Percentiles rank a stretch among this genome's conserved stretches.
These are phyloP conservation scores for Plectosphaerella sp. DNA, from an alignment of 2,329 filamentous ascomycete species.

Conservation along the genomic window DNA sequence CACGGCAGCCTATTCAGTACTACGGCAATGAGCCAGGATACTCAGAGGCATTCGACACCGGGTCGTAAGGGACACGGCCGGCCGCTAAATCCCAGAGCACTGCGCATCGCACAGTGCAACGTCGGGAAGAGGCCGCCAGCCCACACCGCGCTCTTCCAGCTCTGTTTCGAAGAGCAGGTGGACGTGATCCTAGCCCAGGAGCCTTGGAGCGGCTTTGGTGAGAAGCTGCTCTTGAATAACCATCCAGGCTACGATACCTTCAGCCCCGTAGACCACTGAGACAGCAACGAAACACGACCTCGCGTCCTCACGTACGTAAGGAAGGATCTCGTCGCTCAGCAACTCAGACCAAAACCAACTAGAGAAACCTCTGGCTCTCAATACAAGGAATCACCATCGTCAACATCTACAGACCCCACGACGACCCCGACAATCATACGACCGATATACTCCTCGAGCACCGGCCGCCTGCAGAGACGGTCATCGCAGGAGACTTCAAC, in stretches of 20 bases:
- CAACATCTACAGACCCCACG: neutral
- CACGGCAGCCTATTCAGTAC: too few relatives aligned
- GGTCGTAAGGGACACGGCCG: too few relatives aligned
- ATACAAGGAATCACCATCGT: neutral
- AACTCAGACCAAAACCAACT: neutral
- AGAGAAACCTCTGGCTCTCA: slow-evolving; percentile 1
- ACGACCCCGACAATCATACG: neutral
- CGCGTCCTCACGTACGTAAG: neutral
- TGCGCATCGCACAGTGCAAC: too few relatives aligned
- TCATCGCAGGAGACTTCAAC: neutral
- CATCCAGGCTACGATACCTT: neutral
- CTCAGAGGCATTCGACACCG: too few relatives aligned
- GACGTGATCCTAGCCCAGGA: too few relatives aligned
- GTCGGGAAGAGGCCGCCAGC: too few relatives aligned
- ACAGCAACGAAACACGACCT: neutral
- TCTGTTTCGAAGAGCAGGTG: too few relatives aligned
- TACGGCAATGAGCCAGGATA: too few relatives aligned
- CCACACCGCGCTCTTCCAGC: too few relatives aligned
- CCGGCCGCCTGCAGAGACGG: neutral
- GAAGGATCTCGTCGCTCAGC: neutral
- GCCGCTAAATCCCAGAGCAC: too few relatives aligned
- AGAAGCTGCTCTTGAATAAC: slow-evolving; percentile 1
- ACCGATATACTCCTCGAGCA: neutral
- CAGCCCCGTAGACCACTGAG: neutral
- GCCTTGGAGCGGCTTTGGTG: too few relatives aligned